A percentile compares a stretch with the other conserved stretches of the same genome.
These are phyloP conservation scores for Asparagopsis taxiformis DNA, from an alignment of 31 red algal species.

Conservation along the genomic window DNA sequence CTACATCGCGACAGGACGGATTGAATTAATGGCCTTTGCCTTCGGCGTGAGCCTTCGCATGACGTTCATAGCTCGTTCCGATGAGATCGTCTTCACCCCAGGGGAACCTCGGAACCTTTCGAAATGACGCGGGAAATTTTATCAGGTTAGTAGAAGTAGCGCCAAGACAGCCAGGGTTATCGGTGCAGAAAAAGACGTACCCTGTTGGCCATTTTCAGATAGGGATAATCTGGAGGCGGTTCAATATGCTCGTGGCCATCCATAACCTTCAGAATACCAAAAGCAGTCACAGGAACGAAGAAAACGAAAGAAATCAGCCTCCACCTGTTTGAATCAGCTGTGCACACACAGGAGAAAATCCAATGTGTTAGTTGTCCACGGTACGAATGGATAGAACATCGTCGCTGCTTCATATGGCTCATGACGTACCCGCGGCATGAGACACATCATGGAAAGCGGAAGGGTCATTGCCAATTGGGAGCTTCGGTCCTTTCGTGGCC, in stretches of 20 bases:
- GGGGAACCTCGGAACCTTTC: constrained; percentile 46
- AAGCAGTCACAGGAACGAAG: constrained; percentile 25
- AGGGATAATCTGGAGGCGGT: constrained; percentile 66
- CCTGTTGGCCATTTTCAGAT: constrained; percentile 40
- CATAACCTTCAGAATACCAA: constrained; percentile 32
- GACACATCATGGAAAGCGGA: constrained; percentile 25
- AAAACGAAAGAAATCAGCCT: constrained; percentile 40
- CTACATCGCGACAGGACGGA: too few species aligned
- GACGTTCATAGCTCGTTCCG: constrained; percentile 59
- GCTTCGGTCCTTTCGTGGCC: constrained; percentile 27
- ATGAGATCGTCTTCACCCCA: constrained; percentile 79
- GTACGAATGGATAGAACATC: too few species aligned
- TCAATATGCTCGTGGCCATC: constrained; percentile 60
- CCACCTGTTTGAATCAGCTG: constrained; percentile 57
- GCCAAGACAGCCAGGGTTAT: too few species aligned
- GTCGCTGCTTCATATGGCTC: too few species aligned
- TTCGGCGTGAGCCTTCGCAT: constrained; percentile 37
- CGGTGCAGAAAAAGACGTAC: background rate
- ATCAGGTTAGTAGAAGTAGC: background rate
- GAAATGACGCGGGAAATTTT: background rate
- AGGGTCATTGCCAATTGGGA: constrained; percentile 43
- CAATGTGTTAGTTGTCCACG: too few species aligned
- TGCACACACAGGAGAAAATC: too few species aligned
- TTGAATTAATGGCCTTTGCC: constrained; percentile 7
- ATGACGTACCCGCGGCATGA: constrained; percentile 39